Percentiles rank a stretch among this genome's conserved stretches.
Evolutionary conservation across 176 grass and related monocot genomes (phyloP).

Genomic region (Thinopyrum elongatum): DNA sequence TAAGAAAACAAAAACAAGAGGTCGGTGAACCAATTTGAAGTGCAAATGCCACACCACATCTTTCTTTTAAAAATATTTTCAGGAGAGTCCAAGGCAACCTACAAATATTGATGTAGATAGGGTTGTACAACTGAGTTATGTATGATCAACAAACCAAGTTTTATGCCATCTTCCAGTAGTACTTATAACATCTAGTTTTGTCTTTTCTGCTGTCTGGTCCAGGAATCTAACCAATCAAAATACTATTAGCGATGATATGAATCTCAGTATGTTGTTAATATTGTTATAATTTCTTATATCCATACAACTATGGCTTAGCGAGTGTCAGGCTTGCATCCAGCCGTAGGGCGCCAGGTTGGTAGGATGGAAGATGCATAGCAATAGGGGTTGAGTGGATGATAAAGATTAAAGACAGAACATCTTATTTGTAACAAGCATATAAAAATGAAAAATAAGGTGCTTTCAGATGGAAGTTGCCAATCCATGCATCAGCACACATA

Average conservation of each 20-base stretch:
- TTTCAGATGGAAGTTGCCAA: not conserved
- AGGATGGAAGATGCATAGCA: not conserved
- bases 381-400: not conserved
- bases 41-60: not conserved
- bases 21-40: not conserved
- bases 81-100: not conserved
- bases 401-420: not conserved
- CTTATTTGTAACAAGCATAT: not conserved
- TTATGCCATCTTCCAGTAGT: not conserved
- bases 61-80: not conserved
- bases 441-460: not conserved
- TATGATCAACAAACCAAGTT: not conserved
- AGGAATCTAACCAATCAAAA: not conserved
- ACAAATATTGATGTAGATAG: not conserved
- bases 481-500: not conserved
- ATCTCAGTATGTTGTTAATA: not conserved
- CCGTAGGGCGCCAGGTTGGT: not conserved
- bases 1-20: not conserved
- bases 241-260: not conserved
- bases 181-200: not conserved
- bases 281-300: not conserved
- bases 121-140: not conserved
- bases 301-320: not conserved
- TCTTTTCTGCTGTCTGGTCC: not conserved
- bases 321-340: not conserved